Base-by-base conservation (phyloP, 2,329 filamentous ascomycete genomes). In the Pleomassaria siparia region DNA sequence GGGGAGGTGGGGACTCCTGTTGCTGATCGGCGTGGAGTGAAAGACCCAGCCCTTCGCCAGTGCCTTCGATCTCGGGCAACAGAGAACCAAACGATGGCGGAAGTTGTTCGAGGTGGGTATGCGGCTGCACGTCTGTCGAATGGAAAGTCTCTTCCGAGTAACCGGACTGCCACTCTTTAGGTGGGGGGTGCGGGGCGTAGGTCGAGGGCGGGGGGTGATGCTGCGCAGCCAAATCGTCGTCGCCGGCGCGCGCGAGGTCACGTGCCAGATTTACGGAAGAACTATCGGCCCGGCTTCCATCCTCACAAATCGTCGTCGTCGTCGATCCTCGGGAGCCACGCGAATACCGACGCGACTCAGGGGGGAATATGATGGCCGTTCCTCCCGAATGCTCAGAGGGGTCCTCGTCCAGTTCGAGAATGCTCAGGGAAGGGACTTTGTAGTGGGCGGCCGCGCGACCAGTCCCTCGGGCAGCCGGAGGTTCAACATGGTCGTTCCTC, bases 11-110 rank as follows among this genome's bases (percentile, higher is more conserved):
- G n/a, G n/a, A n/a, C n/a, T n/a, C n/a, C 8, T 33, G 24, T 10
- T 43, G 43, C 25, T 42, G 39, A 35, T 12, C 21, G 22, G 46
- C 49, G 49, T 75, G 69, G 42, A 78, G 69, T 2, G 72, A 71
- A 10, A 80, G 63, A 9, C 76, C 76, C 18, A 80, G 66, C 4
- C 72, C 64, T 15, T 67, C 69, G 30, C 69, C 68, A 13, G 60
- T 56, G 59, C 58, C 59, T 40, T 69, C 63, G 16, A 73, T 67
- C 41, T 74, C 70, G 4, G 72, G 67, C 43, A 74, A 54, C 12
- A 63, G 56, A n/a, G 64, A 47, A n/a, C 59, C 50, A 57, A 47
- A 58, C 2, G 35, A n/a, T 26, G 50, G 54, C 26, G 53, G 9
- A 24, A n/a, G 15, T 13, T 21, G 40, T 30, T 47, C 44, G 22